Conservation (phyloP, 1,284 basidiomycete genomes). For the Papiliotrema nemorosa region DNA sequence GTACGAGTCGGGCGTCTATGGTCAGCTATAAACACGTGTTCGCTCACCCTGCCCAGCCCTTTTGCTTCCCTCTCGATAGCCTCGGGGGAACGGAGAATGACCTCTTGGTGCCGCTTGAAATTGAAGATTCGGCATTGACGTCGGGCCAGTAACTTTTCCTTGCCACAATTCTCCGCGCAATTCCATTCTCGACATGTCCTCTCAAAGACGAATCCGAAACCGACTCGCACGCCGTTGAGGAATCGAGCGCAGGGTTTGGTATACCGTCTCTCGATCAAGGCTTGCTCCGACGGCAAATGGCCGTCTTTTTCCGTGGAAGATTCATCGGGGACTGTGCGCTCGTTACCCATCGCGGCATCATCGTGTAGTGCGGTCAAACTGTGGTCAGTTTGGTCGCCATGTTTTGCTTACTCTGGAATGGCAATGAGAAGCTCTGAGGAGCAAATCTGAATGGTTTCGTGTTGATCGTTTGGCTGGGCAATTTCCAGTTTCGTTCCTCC, state of each 20-base stretch:
- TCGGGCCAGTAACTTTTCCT: constrained; percentile 60
- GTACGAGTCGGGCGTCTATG: constrained; percentile 64
- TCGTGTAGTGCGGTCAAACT: constrained; percentile 53
- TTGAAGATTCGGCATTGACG: constrained; percentile 76
- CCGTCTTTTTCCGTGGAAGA: background rate
- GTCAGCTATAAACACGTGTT: background rate
- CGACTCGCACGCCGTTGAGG: constrained; percentile 84
- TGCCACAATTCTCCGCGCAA: constrained; percentile 56
- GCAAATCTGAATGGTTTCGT: constrained; percentile 77
- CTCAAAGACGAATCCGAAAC: constrained; percentile 80
- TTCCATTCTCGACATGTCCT: constrained; percentile 70
- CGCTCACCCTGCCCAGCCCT: constrained; percentile 54
- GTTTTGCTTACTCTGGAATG: constrained; percentile 77
- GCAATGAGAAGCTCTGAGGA: constrained; percentile 76
- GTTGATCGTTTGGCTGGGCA: constrained; percentile 68
- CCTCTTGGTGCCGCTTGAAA: constrained; percentile 78
- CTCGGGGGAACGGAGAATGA: constrained; percentile 60
- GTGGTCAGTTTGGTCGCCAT: too few relatives aligned
- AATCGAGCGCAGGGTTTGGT: constrained; percentile 73
- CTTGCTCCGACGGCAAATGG: constrained; percentile 16
- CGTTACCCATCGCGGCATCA: constrained; percentile 49
- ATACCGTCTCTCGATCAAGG: constrained; percentile 29
- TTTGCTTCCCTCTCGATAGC: constrained; percentile 46
- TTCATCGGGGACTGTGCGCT: background rate
- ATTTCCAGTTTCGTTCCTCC: constrained; percentile 71